phyloP scores from a whole-genome alignment of 352 stramenopile species.

The Phytophthora litchii region DNA sequence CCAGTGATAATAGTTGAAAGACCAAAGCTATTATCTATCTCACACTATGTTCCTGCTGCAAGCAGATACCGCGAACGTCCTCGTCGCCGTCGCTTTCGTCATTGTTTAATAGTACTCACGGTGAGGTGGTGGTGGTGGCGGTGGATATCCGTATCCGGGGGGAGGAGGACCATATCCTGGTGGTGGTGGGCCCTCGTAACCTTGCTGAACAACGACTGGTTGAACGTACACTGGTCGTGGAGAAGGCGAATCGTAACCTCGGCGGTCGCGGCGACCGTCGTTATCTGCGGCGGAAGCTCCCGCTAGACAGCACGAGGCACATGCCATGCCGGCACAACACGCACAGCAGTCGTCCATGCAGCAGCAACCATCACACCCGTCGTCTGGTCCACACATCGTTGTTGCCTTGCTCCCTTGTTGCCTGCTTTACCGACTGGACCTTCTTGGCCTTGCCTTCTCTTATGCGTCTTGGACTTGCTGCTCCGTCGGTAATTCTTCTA shows the following conservation, averaged over 20 bases:
- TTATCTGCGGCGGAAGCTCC: constrained; percentile 24
- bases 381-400: constrained; percentile 29
- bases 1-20: too few species aligned
- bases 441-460: not conserved
- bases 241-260: constrained; percentile 25
- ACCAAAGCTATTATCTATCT: too few species aligned
- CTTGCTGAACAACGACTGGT: constrained; percentile 32
- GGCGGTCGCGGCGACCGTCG: constrained; percentile 13
- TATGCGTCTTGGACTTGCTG: constrained; percentile 9
- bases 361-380: constrained; percentile 24
- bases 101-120: constrained; percentile 28
- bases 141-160: constrained; percentile 21
- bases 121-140: constrained; percentile 9
- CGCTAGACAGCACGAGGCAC: constrained; percentile 33
- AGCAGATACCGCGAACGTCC: not conserved
- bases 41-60: too few species aligned
- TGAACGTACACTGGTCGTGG: constrained; percentile 32
- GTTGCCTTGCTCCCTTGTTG: too few species aligned
- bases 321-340: constrained; percentile 20
- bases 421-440: not conserved
- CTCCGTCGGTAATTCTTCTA: constrained; percentile 16
- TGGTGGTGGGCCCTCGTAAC: constrained; percentile 19
- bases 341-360: constrained; percentile 13
- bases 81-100: not conserved
- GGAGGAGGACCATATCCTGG: constrained; percentile 24